Base-by-base conservation (phyloP, 1,284 basidiomycete species). In the Gymnopus androsaceus region DNA sequence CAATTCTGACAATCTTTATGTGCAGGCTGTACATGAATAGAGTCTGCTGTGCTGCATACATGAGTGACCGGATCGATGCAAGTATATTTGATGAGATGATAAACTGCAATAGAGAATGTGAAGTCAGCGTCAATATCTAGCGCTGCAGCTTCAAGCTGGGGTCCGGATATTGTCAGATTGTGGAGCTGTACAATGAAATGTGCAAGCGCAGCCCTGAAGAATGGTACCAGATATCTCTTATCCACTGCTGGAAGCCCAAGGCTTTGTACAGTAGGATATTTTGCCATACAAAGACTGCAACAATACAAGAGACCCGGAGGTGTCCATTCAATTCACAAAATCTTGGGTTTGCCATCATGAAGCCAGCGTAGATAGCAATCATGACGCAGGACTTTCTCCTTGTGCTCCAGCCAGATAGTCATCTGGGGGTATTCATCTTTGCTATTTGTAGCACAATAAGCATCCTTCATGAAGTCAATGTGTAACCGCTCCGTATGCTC, bases 381-480 rank as follows among this genome's bases (percentile, higher is more conserved):
- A 49, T 69, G 65, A 2, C 51, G 56, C 2, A 57, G 6, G 3
- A 68, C 51, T 56, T 68, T 64, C 42, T 70, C 66, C 21, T 58
- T 59, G 1, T 61, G 51, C 31, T 69, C 60, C 0, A 75, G 62
- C 74, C 74, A 76, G 0, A 38, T 9, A 0, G 68, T 70, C 74
- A 76, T 76, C 15, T 48, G 46, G 8, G 15, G 5, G 33, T 30
- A 17, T 17, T 48, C 28, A 48, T 48, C 46, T 19, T 33, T 48
- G 11, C 14, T 34, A 25, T 50, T 50, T 27, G 47, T 23, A 12
- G 47, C 47, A 19, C 19, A 17, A 27, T 50, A 38, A 9, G 33
- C 48, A 37, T 23, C 30, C 31, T 50, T 50, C 11, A 34, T 21
- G 11, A 50, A 17, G 17, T 50, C 31, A 23, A 50, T 50, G 28